Conservation (phyloP, 2,329 filamentous ascomycete species). For the Botrytis elliptica region DNA sequence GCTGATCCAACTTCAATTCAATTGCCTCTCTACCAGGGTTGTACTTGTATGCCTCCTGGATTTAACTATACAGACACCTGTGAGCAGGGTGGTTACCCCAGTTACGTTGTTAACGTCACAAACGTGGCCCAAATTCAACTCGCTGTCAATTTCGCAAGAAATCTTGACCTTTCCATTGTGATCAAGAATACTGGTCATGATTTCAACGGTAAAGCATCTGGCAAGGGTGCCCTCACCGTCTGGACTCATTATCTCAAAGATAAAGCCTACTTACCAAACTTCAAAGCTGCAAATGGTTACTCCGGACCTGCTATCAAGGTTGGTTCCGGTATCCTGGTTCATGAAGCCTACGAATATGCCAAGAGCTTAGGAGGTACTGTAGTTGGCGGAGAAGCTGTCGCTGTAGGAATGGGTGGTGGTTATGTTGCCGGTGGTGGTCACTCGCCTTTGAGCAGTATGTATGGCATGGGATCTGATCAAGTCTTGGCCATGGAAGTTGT, state of each 20-base stretch:
- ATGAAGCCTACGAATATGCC: constrained; percentile 45
- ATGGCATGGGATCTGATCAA: constrained; percentile 61
- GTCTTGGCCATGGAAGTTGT: constrained; percentile 31
- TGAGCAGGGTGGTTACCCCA: constrained; percentile 26
- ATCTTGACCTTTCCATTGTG: constrained; percentile 38
- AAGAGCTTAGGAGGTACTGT: constrained; percentile 46
- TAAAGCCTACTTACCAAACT: constrained; percentile 39
- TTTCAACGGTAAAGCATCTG: constrained; percentile 48
- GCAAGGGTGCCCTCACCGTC: constrained; percentile 47
- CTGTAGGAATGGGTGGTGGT: constrained; percentile 42
- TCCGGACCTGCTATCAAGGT: constrained; percentile 41
- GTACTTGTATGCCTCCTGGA: constrained; percentile 41
- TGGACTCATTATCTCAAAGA: constrained; percentile 51
- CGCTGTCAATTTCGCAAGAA: constrained; percentile 40
- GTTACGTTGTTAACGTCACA: constrained; percentile 32
- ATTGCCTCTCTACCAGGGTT: constrained; percentile 47
- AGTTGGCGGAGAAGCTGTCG: constrained; percentile 49
- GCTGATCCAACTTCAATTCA: constrained; percentile 46
- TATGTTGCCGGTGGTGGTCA: constrained; percentile 63
- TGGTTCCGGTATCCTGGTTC: constrained; percentile 47
- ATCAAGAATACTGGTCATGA: constrained; percentile 49
- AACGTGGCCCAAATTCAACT: constrained; percentile 29
- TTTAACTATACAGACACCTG: constrained; percentile 21
- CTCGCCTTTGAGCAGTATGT: constrained; percentile 50
- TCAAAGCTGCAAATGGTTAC: constrained; percentile 37